Evolutionary conservation across 805 yeast genomes (phyloP).

Genomic region (Candida pini): DNA sequence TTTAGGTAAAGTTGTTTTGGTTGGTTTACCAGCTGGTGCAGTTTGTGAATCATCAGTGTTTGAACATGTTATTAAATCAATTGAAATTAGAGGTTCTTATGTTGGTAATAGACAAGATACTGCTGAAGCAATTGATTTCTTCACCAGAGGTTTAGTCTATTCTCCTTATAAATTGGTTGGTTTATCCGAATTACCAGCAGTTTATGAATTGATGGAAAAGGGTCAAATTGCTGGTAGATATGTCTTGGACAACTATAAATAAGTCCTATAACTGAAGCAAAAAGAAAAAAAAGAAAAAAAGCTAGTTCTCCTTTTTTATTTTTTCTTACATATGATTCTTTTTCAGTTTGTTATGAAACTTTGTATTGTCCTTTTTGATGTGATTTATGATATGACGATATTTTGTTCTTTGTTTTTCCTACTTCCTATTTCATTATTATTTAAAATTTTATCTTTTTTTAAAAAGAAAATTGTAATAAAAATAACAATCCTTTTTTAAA

Average conservation of each 20-base stretch:
- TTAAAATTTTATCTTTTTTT: too few relatives aligned
- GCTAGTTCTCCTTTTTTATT: background rate
- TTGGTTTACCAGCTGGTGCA: conserved; percentile 79
- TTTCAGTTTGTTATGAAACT: background rate
- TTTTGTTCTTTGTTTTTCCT: background rate
- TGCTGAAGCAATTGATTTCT: conserved; percentile 70
- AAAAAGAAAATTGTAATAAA: too few relatives aligned
- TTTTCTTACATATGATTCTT: background rate
- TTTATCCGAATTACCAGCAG: conserved; percentile 60
- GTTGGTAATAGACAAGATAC: conserved; percentile 91
- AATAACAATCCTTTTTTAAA: background rate
- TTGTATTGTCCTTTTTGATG: background rate
- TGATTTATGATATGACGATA: background rate
- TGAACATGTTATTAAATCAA: conserved; percentile 66
- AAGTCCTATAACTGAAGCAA: conserved; percentile 35
- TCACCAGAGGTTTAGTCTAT: conserved; percentile 57
- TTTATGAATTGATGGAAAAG: conserved; percentile 75
- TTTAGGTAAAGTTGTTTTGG: conserved; percentile 58
- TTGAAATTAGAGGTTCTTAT: conserved; percentile 74
- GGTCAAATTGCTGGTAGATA: conserved; percentile 87
- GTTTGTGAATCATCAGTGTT: conserved; percentile 67
- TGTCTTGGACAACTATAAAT: conserved; percentile 75
- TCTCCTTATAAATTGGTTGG: conserved; percentile 73
- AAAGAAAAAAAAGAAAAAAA: background rate
- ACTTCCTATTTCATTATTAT: too few relatives aligned